Conservation (phyloP, 2,329 filamentous ascomycete species). For the Nothopassalora personata region DNA sequence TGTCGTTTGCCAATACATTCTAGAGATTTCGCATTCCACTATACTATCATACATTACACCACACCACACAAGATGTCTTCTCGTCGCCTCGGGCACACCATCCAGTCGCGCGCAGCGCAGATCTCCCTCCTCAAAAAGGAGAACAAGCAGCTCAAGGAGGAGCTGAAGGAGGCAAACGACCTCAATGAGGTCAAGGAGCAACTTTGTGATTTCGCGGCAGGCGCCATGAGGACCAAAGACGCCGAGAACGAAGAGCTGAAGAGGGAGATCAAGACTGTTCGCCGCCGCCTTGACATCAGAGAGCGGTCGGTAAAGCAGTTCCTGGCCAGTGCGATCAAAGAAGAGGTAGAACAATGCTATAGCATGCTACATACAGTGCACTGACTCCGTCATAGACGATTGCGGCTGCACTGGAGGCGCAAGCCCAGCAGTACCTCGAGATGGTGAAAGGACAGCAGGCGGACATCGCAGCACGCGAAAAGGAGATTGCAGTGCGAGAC, state of each 20-base stretch:
- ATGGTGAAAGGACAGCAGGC: conserved; percentile 15
- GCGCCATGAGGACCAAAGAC: not conserved
- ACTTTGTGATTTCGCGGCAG: not conserved
- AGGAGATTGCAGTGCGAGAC: not conserved
- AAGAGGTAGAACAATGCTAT: not conserved
- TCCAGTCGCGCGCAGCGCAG: not conserved
- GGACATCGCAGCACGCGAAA: conserved; percentile 8
- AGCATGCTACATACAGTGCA: not conserved
- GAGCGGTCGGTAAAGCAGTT: not conserved
- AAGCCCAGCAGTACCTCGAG: conserved; percentile 10
- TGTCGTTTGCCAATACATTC: too few species aligned
- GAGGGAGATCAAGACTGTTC: not conserved
- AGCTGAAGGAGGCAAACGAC: not conserved
- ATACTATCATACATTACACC: too few species aligned
- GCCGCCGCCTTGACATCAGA: not conserved
- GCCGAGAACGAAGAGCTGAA: not conserved
- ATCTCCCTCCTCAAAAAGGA: not conserved
- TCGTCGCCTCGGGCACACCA: not conserved
- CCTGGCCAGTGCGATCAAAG: not conserved
- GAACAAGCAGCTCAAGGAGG: not conserved
- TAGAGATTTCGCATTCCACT: too few species aligned
- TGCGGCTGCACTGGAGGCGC: conserved; percentile 12
- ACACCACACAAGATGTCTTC: not conserved
- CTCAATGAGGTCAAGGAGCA: not conserved
- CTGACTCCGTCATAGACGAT: not conserved